Percentiles rank a stretch among this genome's conserved stretches.
phyloP scores from a whole-genome alignment of 2,329 filamentous ascomycete genomes.

The Venturia nashicola region DNA sequence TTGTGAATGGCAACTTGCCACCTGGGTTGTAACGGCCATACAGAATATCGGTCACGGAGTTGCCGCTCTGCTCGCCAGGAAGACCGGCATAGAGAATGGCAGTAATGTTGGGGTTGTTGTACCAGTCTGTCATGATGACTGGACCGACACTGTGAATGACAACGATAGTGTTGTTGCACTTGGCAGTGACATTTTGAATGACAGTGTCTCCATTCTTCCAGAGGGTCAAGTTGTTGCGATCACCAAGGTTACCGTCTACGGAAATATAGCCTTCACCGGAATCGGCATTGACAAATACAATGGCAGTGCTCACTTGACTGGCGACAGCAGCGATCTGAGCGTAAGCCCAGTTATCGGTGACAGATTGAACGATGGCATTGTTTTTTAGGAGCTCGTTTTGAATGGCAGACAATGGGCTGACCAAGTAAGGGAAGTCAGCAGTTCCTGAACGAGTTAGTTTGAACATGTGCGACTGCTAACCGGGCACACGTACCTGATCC shows the following conservation, averaged over 20 bases:
- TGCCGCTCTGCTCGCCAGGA: slow-evolving; percentile 77
- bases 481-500: slow-evolving; percentile 32
- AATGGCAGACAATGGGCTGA: slow-evolving; percentile 62
- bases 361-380: slow-evolving; percentile 48
- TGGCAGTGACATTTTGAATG: slow-evolving; percentile 55
- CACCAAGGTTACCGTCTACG: slow-evolving; percentile 56
- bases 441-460: slow-evolving; percentile 47
- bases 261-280: slow-evolving; percentile 65
- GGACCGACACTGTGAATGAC: slow-evolving; percentile 80
- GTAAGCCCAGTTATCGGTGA: slow-evolving; percentile 52
- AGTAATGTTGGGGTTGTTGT: slow-evolving; percentile 64
- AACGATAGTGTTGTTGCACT: slow-evolving; percentile 57
- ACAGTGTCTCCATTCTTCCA: slow-evolving; percentile 68
- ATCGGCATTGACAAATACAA: slow-evolving; percentile 79
- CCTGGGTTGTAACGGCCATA: slow-evolving; percentile 70
- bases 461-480: neutral
- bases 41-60: slow-evolving; percentile 66
- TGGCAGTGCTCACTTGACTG: slow-evolving; percentile 56
- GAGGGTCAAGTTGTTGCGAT: slow-evolving; percentile 63
- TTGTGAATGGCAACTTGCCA: slow-evolving; percentile 79
- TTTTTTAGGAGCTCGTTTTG: slow-evolving; percentile 39
- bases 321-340: slow-evolving; percentile 38
- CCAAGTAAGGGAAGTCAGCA: slow-evolving; percentile 72
- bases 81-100: slow-evolving; percentile 71
- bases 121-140: slow-evolving; percentile 67